Evolutionary conservation across 495 filamentous ascomycete genomes (phyloP).

Genomic region (Astrothelium macrocarpum): DNA sequence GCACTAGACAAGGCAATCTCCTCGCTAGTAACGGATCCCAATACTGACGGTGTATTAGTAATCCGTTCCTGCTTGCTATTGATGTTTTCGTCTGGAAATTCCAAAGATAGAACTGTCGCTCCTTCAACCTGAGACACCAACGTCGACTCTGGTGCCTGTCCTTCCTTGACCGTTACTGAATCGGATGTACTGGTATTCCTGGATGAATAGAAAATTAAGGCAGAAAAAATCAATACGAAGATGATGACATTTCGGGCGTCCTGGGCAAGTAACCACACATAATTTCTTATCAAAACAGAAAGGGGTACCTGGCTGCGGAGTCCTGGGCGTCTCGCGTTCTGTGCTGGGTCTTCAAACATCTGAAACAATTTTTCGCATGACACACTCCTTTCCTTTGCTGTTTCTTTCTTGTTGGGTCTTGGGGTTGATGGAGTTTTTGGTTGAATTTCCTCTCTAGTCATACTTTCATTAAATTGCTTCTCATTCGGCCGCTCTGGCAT

Average conservation of each 20-base stretch:
- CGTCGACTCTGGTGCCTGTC: not conserved
- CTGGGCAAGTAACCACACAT: constrained; percentile 53
- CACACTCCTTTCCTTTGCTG: not conserved
- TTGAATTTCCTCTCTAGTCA: constrained; percentile 11
- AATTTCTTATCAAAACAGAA: constrained; percentile 51
- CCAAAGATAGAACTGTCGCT: not conserved
- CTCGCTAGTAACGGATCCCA: not conserved
- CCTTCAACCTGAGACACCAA: not conserved
- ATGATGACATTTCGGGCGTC: constrained; percentile 68
- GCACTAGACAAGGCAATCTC: not conserved
- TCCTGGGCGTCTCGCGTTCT: not conserved
- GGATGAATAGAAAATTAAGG: not conserved
- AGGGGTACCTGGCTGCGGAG: constrained; percentile 25
- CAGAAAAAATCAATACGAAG: constrained; percentile 37
- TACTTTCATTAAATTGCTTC: not conserved
- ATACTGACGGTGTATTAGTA: not conserved
- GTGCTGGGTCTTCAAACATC: not conserved
- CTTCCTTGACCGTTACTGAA: not conserved
- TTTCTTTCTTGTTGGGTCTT: not conserved
- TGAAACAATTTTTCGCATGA: constrained; percentile 4
- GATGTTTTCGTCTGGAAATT: not conserved
- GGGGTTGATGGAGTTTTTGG: not conserved
- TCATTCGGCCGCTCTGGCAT: not conserved
- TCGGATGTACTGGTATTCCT: not conserved
- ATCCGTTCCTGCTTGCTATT: not conserved